Evolutionary conservation across 2,329 filamentous ascomycete species (phyloP).

Genomic region (Xylariales sp.): DNA sequence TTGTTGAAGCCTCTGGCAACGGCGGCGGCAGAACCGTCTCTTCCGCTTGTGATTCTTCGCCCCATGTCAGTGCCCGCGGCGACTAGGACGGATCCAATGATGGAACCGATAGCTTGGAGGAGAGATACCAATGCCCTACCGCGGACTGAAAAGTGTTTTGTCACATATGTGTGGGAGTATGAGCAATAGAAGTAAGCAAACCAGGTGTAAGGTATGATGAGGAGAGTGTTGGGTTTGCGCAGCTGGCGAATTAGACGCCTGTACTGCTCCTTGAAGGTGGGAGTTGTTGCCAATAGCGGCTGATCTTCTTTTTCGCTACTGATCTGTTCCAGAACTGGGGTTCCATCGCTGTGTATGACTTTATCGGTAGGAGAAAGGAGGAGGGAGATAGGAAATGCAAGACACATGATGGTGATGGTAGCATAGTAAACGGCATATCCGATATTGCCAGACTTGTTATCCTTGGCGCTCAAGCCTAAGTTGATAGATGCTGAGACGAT

Average conservation of each 20-base stretch:
- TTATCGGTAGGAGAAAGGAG: neutral
- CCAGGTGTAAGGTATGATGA: neutral
- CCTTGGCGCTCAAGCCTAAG: neutral
- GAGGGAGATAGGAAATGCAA: neutral
- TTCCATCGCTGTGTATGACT: neutral
- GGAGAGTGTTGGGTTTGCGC: neutral
- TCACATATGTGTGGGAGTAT: constrained; percentile 1
- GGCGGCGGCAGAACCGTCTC: no score
- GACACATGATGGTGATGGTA: constrained; percentile 4
- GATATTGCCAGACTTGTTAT: neutral
- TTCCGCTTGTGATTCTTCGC: no score
- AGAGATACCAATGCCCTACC: neutral
- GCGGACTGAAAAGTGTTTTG: constrained; percentile 3
- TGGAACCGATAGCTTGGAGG: neutral
- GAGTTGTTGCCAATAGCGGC: no score
- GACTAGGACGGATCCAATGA: constrained; percentile 1
- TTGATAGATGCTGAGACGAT: constrained; percentile 1
- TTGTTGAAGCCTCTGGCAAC: neutral
- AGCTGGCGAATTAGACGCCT: neutral
- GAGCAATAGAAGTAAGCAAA: constrained; percentile 4
- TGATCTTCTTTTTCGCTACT: no score
- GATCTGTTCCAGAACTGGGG: neutral
- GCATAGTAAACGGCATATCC: constrained; percentile 3
- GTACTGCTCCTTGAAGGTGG: neutral
- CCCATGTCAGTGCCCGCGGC: neutral